Conservation (phyloP, 345 rosid species). For the Luvunga scandens region DNA sequence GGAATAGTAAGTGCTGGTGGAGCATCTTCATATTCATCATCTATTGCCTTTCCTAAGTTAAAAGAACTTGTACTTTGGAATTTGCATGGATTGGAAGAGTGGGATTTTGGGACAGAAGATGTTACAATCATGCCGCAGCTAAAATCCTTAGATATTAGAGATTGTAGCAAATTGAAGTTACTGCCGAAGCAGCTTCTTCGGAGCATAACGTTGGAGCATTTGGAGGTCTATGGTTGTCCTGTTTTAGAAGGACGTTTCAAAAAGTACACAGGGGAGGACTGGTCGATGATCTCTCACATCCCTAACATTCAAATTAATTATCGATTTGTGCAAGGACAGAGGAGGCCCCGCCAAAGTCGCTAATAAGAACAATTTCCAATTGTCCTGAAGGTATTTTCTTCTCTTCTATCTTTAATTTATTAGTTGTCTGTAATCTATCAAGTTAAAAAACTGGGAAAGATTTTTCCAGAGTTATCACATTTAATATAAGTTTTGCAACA, state of each 20-base stretch:
- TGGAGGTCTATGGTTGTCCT: neutral
- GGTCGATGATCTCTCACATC: neutral
- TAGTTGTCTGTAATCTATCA: too few species aligned
- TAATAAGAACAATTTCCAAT: too few species aligned
- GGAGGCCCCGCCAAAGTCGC: too few species aligned
- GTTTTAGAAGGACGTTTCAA: neutral
- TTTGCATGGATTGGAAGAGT: neutral
- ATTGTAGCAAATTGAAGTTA: too few species aligned
- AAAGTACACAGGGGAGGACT: neutral
- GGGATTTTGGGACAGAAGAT: neutral
- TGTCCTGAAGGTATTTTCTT: too few species aligned
- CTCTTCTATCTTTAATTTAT: too few species aligned
- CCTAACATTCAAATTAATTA: neutral
- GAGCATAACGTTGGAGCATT: neutral
- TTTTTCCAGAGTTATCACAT: too few species aligned
- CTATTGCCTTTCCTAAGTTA: neutral
- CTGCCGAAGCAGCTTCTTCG: neutral
- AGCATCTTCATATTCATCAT: neutral
- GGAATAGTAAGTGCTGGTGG: neutral
- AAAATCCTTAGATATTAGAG: neutral
- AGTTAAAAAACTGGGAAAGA: too few species aligned
- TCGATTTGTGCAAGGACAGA: neutral
- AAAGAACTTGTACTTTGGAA: accelerated
- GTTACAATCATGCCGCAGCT: neutral
- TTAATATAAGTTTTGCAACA: too few species aligned